A percentile compares a stretch with the other conserved stretches of the same genome.
Evolutionary conservation across 139 green algal genomes (phyloP).

Genomic region (Bryopsis sp.): DNA sequence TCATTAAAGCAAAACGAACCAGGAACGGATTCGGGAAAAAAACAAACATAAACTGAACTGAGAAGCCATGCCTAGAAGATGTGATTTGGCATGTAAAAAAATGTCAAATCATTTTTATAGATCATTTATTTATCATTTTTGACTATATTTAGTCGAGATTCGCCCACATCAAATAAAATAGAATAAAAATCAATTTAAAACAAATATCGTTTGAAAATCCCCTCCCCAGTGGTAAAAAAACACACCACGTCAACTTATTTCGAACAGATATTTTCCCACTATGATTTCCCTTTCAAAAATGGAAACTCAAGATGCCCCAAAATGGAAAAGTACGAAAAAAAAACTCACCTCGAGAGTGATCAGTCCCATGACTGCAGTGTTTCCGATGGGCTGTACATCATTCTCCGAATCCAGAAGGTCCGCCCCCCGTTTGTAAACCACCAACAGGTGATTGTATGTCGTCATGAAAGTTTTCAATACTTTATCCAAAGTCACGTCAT

Average conservation of each 20-base stretch:
- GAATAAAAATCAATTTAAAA: too few species aligned
- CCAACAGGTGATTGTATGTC: conserved; percentile 43
- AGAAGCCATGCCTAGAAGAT: too few species aligned
- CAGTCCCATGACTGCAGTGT: conserved; percentile 34
- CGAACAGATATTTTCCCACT: too few species aligned
- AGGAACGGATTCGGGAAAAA: not conserved
- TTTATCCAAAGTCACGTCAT: conserved; percentile 43
- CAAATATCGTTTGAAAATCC: too few species aligned
- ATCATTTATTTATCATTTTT: not conserved
- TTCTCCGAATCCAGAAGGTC: too few species aligned
- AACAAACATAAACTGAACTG: too few species aligned
- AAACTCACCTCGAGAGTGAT: conserved; percentile 45
- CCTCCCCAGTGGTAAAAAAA: too few species aligned
- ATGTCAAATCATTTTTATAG: too few species aligned
- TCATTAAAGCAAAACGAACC: conserved; percentile 1
- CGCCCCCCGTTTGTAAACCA: conserved; percentile 16
- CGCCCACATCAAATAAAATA: conserved; percentile 35
- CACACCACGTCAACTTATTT: too few species aligned
- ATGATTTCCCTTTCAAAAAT: too few species aligned
- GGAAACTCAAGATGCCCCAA: not conserved
- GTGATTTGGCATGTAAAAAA: too few species aligned
- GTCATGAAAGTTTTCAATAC: conserved; percentile 42
- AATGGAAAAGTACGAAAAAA: not conserved
- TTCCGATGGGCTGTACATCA: too few species aligned
- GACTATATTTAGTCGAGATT: conserved; percentile 34